Conservation (phyloP, 306 rosid genomes). For the Rosa lucieae region DNA sequence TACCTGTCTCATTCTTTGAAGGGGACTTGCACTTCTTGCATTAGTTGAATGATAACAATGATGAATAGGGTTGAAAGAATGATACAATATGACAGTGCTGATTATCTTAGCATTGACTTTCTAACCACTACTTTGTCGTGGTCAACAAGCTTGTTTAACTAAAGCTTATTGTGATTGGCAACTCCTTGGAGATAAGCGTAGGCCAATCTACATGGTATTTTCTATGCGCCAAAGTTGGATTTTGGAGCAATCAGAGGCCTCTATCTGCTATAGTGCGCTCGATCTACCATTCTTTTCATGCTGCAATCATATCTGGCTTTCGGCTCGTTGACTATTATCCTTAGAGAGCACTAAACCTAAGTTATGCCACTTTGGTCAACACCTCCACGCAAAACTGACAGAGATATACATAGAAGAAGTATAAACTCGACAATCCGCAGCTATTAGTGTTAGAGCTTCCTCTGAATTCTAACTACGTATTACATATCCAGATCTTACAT, state of each 20-base stretch:
- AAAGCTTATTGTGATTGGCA: not conserved
- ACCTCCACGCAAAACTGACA: not conserved
- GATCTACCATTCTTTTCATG: not conserved
- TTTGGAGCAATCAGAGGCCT: not conserved
- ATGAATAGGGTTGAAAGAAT: not conserved
- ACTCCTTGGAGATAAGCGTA: constrained; percentile 8
- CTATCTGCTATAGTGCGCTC: not conserved
- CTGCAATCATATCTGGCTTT: constrained; percentile 6
- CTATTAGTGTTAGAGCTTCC: not conserved
- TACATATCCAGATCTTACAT: not conserved
- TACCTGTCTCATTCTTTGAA: not conserved
- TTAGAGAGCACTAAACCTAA: not conserved
- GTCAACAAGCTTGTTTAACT: constrained; percentile 2
- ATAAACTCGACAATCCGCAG: not conserved
- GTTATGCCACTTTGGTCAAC: not conserved
- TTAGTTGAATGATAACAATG: not conserved
- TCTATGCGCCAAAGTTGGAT: not conserved
- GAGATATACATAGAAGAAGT: not conserved
- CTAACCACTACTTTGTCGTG: not conserved
- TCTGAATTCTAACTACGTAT: not conserved
- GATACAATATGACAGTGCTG: not conserved
- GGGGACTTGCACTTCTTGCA: not conserved
- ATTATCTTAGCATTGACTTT: not conserved
- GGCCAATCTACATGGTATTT: not conserved
- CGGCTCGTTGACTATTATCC: not conserved